These are phyloP conservation scores for Russula vinacea DNA, from an alignment of 768 basidiomycete genomes.

Conservation along the genomic window DNA sequence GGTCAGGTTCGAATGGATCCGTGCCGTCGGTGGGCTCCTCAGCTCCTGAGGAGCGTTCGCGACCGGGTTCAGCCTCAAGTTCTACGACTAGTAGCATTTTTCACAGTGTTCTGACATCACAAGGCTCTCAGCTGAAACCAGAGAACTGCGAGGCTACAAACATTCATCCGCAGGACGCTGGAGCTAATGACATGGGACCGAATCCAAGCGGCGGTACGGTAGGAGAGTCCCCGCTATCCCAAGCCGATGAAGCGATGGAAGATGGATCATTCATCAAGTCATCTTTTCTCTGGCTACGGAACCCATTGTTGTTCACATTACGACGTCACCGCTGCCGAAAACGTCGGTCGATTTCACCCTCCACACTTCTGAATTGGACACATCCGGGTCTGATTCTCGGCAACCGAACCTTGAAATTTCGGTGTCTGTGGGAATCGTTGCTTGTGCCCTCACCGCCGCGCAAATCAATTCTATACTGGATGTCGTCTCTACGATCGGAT, in stretches of 20 bases:
- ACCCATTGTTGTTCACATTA: constrained; percentile 24
- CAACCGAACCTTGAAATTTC: constrained; percentile 25
- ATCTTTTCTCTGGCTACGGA: constrained; percentile 26
- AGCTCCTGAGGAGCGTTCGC: constrained; percentile 45
- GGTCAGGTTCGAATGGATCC: constrained; percentile 54
- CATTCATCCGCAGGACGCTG: constrained; percentile 10
- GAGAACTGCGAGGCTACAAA: background rate
- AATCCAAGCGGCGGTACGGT: background rate
- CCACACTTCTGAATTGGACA: constrained; percentile 1
- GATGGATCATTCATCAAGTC: constrained; percentile 12
- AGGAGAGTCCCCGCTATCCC: background rate
- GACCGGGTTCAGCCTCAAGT: constrained; percentile 36
- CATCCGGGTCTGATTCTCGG: constrained; percentile 6
- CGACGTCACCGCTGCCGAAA: constrained; percentile 15
- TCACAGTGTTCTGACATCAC: constrained; percentile 51
- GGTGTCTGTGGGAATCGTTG: constrained; percentile 24
- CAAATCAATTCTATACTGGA: constrained; percentile 22
- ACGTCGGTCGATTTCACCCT: background rate
- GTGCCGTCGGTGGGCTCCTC: constrained; percentile 75
- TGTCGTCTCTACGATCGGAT: constrained; percentile 38
- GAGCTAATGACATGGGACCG: background rate
- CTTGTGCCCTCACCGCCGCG: constrained; percentile 26
- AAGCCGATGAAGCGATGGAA: background rate
- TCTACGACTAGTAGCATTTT: constrained; percentile 70
- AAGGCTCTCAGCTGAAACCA: background rate